These are phyloP conservation scores for Aspergillus ustus DNA, from an alignment of 2,329 filamentous ascomycete species.

Conservation along the genomic window DNA sequence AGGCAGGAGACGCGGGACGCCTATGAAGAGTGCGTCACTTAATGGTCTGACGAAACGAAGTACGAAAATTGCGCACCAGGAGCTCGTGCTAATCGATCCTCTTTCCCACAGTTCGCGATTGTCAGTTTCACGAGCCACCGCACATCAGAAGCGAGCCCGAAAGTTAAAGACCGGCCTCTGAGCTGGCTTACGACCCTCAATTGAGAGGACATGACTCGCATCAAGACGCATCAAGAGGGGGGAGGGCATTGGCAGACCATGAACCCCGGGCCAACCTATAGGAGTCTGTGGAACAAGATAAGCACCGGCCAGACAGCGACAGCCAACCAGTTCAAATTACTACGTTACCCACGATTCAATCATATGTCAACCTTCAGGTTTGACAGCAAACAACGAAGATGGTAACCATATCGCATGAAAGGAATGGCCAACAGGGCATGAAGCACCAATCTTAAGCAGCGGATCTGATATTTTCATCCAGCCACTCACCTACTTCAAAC, in stretches of 20 bases:
- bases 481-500: neutral
- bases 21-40: neutral
- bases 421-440: neutral
- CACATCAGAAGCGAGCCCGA: neutral
- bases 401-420: neutral
- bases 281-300: constrained; percentile 16
- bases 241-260: neutral
- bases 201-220: constrained; percentile 8
- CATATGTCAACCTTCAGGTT: constrained; percentile 14
- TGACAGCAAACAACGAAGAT: constrained; percentile 16
- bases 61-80: neutral
- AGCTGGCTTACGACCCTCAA: neutral
- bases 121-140: neutral
- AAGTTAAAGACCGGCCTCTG: neutral
- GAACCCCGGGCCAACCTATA: neutral
- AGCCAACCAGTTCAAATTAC: constrained; percentile 13
- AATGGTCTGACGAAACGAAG: neutral
- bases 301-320: constrained; percentile 5
- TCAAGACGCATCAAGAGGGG: neutral
- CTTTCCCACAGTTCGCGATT: neutral
- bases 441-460: neutral
- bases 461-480: neutral
- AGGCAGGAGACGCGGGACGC: neutral
- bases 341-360: neutral
- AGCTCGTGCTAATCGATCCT: neutral